A percentile compares a stretch with the other conserved stretches of the same genome.
Conservation (phyloP, 768 basidiomycete genomes). For the Pisolithus microcarpus region DNA sequence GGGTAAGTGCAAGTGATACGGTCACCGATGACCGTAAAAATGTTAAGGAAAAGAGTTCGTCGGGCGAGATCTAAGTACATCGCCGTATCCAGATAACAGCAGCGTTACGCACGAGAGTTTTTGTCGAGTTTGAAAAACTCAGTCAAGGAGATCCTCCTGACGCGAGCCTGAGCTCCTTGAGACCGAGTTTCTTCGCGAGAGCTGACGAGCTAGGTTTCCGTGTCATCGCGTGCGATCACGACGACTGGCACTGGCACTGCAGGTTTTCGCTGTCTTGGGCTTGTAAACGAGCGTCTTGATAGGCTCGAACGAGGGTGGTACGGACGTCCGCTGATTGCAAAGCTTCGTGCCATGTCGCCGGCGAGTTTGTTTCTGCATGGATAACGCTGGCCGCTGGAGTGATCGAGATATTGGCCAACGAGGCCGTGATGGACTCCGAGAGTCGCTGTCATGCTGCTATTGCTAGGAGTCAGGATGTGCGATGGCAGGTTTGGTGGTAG, state of each 20-base stretch:
- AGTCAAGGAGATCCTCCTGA: constrained; percentile 76
- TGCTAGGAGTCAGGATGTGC: constrained; percentile 8
- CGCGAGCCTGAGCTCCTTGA: constrained; percentile 86
- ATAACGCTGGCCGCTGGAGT: constrained; percentile 42
- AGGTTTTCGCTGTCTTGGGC: constrained; percentile 89
- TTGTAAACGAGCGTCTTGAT: constrained; percentile 92
- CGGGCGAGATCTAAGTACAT: constrained; percentile 1
- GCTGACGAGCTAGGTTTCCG: constrained; percentile 75
- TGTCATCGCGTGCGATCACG: constrained; percentile 76
- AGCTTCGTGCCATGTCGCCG: constrained; percentile 69
- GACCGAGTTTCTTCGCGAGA: constrained; percentile 69
- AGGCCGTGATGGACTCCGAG: constrained; percentile 28
- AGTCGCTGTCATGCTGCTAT: constrained; percentile 7
- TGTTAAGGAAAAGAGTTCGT: background rate
- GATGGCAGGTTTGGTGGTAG: constrained; percentile 1
- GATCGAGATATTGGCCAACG: constrained; percentile 51
- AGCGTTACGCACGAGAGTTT: constrained; percentile 64
- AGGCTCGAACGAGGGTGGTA: constrained; percentile 59
- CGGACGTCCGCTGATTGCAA: constrained; percentile 45
- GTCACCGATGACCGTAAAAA: constrained; percentile 2
- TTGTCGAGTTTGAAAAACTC: constrained; percentile 83
- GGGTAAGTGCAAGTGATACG: background rate
- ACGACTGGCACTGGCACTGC: constrained; percentile 80
- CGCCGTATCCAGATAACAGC: background rate
- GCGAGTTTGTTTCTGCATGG: constrained; percentile 62